Evolutionary conservation across 129 eudicot genomes (phyloP), one percentile per base, ranked within the genome.

Genomic region (Scalesia atractyloides): DNA sequence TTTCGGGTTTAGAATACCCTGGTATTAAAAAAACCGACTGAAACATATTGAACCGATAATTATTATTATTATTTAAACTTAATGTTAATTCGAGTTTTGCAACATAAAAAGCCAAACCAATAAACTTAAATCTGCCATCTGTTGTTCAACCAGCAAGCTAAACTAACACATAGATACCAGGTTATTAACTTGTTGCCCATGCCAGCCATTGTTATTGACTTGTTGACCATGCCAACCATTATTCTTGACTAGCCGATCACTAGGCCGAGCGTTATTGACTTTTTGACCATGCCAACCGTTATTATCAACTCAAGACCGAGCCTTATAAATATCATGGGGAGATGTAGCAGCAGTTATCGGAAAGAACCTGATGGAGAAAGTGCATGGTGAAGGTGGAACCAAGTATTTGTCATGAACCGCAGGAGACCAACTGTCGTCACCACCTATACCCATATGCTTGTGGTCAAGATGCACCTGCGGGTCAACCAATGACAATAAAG

Each of bases 361-460:
- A 56, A 67, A 72, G 30, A 95, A 73, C 44, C 97, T 81, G 74
- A 95, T 74, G 69, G 84, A 76, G 83, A 88, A 95, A 60, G 89
- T 56, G 82, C 82, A 88, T 9, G 97, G 89, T 65, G 85, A 85
- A 71, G 96, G 73, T 50, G 89, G 94, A 76, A 95, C 73, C 81
- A 90, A 73, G 78, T 95, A 95, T 36, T 77, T 64, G 51, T 95
- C 88, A 36, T 90, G 97, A 68, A 89, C 96, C 60, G 91, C 81
- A 19, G 96, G 99, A 2, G 97, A 68, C 99, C 99, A 95, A 78
- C 99, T 88, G 68, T 95, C 99, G 10, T 95, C 99, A 44, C 97
- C 99, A n/a, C 94, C 99, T 49, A 95, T 19, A 36, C 99, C 99
- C 99, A 95, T 95, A 72, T 90, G 97, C 77, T 90, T 95, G 91